These are phyloP conservation scores for Zygnema cylindricum DNA, from an alignment of 139 green algal genomes.

Conservation along the genomic window DNA sequence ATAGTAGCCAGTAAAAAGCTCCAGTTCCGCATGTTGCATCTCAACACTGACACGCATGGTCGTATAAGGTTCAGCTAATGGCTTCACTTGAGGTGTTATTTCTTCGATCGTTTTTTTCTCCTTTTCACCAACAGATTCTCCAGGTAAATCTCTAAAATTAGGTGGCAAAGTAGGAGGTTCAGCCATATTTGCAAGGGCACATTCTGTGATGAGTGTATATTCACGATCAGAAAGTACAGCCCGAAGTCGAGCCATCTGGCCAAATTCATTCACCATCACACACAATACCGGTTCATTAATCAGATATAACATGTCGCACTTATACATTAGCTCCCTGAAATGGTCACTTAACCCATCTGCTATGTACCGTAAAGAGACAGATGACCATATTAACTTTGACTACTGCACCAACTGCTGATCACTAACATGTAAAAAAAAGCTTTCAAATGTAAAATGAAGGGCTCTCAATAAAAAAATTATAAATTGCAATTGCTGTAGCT, in stretches of 20 bases:
- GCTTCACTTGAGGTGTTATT: not conserved
- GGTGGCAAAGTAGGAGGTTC: conserved; percentile 56
- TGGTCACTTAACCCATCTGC: too few species aligned
- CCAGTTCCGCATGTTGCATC: conserved; percentile 40
- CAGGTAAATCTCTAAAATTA: conserved; percentile 8
- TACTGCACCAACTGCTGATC: too few species aligned
- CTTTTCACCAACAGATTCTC: not conserved
- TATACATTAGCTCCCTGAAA: too few species aligned
- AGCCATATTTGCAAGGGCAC: conserved; percentile 74
- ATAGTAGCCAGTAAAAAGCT: conserved; percentile 39
- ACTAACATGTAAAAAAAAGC: too few species aligned
- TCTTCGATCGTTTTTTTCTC: conserved; percentile 6
- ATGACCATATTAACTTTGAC: too few species aligned
- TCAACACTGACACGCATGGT: conserved; percentile 50
- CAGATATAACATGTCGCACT: too few species aligned
- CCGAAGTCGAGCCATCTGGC: conserved; percentile 62
- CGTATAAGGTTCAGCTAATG: conserved; percentile 8
- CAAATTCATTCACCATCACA: too few species aligned
- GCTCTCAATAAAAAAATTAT: too few species aligned
- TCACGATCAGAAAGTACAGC: conserved; percentile 73
- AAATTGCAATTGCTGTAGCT: too few species aligned
- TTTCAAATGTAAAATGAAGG: too few species aligned
- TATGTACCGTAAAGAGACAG: too few species aligned
- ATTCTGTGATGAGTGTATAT: conserved; percentile 75
- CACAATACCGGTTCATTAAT: too few species aligned